These are phyloP conservation scores for Urochloa ruziziensis DNA, from an alignment of 176 grass and related monocot genomes.

Conservation along the genomic window DNA sequence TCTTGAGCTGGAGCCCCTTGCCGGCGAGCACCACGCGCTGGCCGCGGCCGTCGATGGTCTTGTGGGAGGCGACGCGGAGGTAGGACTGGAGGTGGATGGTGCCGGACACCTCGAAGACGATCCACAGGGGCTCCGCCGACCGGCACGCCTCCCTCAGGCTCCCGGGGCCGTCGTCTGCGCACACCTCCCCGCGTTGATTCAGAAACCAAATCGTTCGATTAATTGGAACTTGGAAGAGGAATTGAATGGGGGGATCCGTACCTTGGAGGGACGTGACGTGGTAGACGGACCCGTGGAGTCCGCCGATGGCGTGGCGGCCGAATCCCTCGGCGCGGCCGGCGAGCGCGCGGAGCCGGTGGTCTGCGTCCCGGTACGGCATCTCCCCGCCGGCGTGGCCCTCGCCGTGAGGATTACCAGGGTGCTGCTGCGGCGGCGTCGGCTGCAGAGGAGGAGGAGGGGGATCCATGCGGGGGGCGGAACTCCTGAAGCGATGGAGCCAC, in stretches of 20 bases:
- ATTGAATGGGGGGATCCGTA: not conserved
- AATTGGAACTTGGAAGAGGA: not conserved
- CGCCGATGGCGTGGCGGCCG: constrained; percentile 48
- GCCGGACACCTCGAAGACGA: constrained; percentile 72
- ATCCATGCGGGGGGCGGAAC: not conserved
- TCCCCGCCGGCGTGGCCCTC: not conserved
- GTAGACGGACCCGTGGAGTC: constrained; percentile 55
- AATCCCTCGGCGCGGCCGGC: constrained; percentile 56
- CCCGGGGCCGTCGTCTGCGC: constrained; percentile 60
- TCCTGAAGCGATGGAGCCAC: not conserved
- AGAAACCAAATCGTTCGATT: not conserved
- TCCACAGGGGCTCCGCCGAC: constrained; percentile 54
- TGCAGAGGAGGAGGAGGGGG: not conserved
- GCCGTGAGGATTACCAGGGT: not conserved
- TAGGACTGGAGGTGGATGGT: constrained; percentile 56
- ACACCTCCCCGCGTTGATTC: not conserved
- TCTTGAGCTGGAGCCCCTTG: constrained; percentile 75
- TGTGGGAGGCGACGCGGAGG: constrained; percentile 70
- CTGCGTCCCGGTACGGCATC: not conserved
- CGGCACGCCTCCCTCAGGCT: constrained; percentile 69
- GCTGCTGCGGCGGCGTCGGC: not conserved
- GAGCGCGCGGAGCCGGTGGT: not conserved
- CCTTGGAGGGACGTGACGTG: constrained; percentile 53
- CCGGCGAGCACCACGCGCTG: constrained; percentile 55
- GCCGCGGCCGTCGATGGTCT: constrained; percentile 77